Base-by-base conservation (phyloP, 1,284 basidiomycete genomes). In the Ustilago lituana region DNA sequence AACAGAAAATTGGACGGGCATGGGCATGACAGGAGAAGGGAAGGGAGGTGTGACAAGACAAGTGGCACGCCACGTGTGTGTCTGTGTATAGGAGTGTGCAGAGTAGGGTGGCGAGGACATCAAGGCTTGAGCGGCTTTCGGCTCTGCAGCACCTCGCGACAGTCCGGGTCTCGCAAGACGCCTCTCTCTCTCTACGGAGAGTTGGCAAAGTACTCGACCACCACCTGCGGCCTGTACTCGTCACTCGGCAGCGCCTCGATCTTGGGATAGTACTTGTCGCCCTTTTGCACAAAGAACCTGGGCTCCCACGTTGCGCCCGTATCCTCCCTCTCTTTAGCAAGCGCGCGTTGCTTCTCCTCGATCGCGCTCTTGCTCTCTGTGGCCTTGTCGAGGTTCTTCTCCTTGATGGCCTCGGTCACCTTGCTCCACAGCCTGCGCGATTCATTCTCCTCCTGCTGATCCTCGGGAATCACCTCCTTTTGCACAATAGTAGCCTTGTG, bases 351-450 rank as follows among this genome's bases (percentile, higher is more conserved):
- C 26, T 88, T 89, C 76, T 97, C 94, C 84, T 99, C 95, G 2
- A 99, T 93, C 12, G 86, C 87, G 0, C 88, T 88, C 86, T 99
- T 99, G 43, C 91, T 91, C 36, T 89, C 88, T 9, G 94, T 97
- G 11, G 96, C 96, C 22, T 89, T 90, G 76, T 94, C 92, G 90
- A 98, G 94, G 82, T 99, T 92, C 78, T 90, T 92, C 39, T 85
- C 85, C 48, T 87, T 84, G 83, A 98, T 98, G 17, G 94, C 96
- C 22, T 87, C 85, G 15, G 95, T 98, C 37, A 98, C 86, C 53
- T 89, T 87, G 35, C 85, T 80, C 95, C 95, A 98, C 47, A 98
- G 84, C 71, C 74, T 52, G 39, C 84, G 87, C 31, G 92, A 94
- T 84, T 99, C 96, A 77, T 93, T 91, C 17, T 87, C 87, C 77